Conservation (phyloP, 1,284 basidiomycete species). For the Cerrena zonata region DNA sequence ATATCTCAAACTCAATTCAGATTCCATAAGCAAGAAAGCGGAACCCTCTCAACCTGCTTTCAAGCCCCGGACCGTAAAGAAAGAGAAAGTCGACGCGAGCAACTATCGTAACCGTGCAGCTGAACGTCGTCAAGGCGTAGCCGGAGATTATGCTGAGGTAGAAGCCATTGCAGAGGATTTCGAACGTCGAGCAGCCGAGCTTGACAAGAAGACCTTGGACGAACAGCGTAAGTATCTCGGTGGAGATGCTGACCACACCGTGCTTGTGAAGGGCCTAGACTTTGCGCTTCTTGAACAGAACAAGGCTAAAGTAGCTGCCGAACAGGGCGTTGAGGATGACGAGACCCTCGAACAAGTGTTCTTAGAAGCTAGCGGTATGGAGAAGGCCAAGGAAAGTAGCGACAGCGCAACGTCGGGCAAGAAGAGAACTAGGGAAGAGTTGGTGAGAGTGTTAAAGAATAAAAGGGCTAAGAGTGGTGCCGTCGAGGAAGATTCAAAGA, state of each 20-base stretch:
- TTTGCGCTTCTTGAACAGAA: conserved; percentile 80
- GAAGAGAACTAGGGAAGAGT: conserved; percentile 70
- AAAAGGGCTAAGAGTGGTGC: conserved; percentile 38
- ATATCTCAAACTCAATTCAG: not conserved
- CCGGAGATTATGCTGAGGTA: conserved; percentile 70
- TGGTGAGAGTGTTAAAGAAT: conserved; percentile 67
- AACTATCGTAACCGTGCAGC: conserved; percentile 64
- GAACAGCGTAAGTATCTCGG: conserved; percentile 77
- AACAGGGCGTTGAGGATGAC: conserved; percentile 52
- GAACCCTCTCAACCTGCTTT: conserved; percentile 43
- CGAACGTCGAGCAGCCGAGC: conserved; percentile 52
- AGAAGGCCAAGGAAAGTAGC: conserved; percentile 21
- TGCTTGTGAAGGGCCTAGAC: conserved; percentile 89
- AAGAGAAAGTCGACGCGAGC: conserved; percentile 29
- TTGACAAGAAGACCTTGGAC: conserved; percentile 59
- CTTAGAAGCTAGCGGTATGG: conserved; percentile 34
- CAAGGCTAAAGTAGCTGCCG: conserved; percentile 52
- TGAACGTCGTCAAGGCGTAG: conserved; percentile 57
- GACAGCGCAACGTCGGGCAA: conserved; percentile 20
- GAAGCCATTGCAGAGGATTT: conserved; percentile 79
- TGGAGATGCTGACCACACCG: conserved; percentile 80
- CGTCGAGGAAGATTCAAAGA: conserved; percentile 7
- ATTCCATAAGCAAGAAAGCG: conserved; percentile 19
- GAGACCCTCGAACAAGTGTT: conserved; percentile 76
- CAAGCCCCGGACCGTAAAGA: conserved; percentile 73